Percentiles rank a stretch among this genome's conserved stretches.
Evolutionary conservation across 23 red algal genomes (phyloP).

Genomic region (Pyropia yezoensis): DNA sequence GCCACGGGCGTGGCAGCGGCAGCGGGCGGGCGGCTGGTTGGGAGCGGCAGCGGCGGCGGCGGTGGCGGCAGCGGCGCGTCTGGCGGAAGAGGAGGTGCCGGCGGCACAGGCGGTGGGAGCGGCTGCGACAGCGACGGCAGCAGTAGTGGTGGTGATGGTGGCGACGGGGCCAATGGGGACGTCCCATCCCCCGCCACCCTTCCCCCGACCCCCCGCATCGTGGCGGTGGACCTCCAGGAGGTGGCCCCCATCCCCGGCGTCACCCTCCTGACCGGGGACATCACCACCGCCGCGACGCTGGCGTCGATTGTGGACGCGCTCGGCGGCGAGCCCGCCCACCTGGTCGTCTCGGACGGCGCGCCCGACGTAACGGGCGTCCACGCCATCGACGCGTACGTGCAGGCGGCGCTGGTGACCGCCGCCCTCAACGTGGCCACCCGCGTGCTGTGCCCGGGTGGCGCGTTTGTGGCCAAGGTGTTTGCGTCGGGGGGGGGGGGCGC

Average conservation of each 20-base stretch:
- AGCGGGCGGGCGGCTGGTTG: not conserved
- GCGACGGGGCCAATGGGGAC: too few relatives aligned
- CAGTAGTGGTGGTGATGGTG: too few relatives aligned
- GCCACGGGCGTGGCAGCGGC: not conserved
- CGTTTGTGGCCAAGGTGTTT: conserved; percentile 91
- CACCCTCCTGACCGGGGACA: conserved; percentile 55
- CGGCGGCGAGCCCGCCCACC: conserved; percentile 10
- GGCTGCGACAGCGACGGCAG: too few relatives aligned
- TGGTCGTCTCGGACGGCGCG: conserved; percentile 78
- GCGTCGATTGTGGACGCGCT: conserved; percentile 13
- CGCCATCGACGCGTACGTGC: conserved; percentile 78
- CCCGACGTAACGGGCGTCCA: conserved; percentile 90
- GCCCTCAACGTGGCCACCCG: conserved; percentile 39
- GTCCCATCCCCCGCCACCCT: too few relatives aligned
- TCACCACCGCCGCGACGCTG: conserved; percentile 44
- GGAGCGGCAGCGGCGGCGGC: not conserved
- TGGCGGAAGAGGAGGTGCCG: too few relatives aligned
- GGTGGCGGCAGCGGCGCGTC: too few relatives aligned
- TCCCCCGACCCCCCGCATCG: not conserved
- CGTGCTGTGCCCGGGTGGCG: conserved; percentile 37
- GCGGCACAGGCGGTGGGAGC: too few relatives aligned
- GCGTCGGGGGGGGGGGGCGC: not conserved
- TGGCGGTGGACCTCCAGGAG: conserved; percentile 81
- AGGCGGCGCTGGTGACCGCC: conserved; percentile 43
- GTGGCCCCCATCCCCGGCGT: conserved; percentile 62